phyloP scores from a whole-genome alignment of 2,329 filamentous ascomycete species.

The Pyrenochaeta sp. region DNA sequence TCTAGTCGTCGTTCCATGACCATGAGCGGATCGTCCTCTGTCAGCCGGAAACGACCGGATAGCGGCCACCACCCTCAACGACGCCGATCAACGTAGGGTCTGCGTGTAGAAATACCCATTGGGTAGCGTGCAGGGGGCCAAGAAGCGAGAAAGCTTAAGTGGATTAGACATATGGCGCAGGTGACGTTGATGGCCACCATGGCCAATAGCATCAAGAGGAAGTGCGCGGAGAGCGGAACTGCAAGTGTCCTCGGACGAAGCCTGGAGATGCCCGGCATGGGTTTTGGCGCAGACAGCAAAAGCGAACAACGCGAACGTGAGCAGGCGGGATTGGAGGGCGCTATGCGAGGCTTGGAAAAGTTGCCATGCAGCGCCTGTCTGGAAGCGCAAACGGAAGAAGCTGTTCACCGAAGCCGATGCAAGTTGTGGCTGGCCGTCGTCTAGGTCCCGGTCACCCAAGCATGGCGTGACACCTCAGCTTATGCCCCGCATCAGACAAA shows the following conservation, averaged over 20 bases:
- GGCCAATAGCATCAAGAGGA: constrained; percentile 17
- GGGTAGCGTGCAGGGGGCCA: constrained; percentile 13
- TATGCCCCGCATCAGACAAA: constrained; percentile 8
- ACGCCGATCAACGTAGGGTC: constrained; percentile 9
- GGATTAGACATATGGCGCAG: constrained; percentile 23
- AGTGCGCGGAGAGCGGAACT: constrained; percentile 12
- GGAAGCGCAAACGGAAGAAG: constrained; percentile 23
- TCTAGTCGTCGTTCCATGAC: constrained; percentile 1
- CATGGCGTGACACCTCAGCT: constrained; percentile 11
- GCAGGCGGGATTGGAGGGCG: constrained; percentile 1
- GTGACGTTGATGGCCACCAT: constrained; percentile 23
- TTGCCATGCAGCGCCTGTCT: background rate
- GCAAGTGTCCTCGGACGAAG: constrained; percentile 21
- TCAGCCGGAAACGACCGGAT: constrained; percentile 33
- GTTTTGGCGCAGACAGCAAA: constrained; percentile 1
- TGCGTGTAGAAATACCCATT: constrained; percentile 19
- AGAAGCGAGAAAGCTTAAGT: constrained; percentile 28
- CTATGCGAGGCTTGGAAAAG: constrained; percentile 4
- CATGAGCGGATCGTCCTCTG: constrained; percentile 4
- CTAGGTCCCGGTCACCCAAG: constrained; percentile 9
- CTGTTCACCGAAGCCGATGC: constrained; percentile 17
- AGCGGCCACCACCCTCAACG: constrained; percentile 11
- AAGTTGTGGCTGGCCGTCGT: constrained; percentile 9
- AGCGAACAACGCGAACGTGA: constrained; percentile 1
- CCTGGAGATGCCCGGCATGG: constrained; percentile 14